Conservation (phyloP, 768 basidiomycete genomes). For the Trametes cinnabarina region DNA sequence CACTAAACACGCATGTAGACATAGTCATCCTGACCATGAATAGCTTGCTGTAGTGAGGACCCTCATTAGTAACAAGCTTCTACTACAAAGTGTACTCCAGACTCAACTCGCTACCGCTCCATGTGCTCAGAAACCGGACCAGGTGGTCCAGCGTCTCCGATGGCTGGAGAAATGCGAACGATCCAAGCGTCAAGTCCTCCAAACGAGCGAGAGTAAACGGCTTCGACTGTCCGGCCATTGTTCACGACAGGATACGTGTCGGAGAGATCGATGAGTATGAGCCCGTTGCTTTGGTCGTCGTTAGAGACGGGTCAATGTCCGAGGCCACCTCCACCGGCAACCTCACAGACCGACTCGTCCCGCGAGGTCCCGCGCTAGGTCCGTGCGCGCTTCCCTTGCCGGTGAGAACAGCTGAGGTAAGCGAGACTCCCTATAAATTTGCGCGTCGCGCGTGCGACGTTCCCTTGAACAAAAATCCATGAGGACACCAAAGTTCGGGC, state of each 20-base stretch:
- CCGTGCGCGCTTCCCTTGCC: background rate
- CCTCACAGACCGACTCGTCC: conserved; percentile 1
- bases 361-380: background rate
- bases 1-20: background rate
- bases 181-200: conserved; percentile 65
- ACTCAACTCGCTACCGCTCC: conserved; percentile 81
- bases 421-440: conserved; percentile 30
- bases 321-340: background rate
- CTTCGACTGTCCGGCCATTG: conserved; percentile 54
- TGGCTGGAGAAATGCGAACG: conserved; percentile 54
- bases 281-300: background rate
- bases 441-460: conserved; percentile 21
- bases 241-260: background rate
- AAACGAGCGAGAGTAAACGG: conserved; percentile 47
- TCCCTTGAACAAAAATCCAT: conserved; percentile 69
- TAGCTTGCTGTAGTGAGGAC: conserved; percentile 53
- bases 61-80: background rate
- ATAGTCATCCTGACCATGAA: conserved; percentile 53
- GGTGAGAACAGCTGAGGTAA: conserved; percentile 47
- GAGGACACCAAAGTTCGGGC: conserved; percentile 95
- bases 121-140: conserved; percentile 73
- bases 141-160: conserved; percentile 71
- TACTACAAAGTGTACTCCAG: background rate
- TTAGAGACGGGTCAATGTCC: background rate
- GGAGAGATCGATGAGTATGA: background rate